These are phyloP conservation scores for Perilla frutescens DNA, from an alignment of 257 asterid species.

Conservation along the genomic window DNA sequence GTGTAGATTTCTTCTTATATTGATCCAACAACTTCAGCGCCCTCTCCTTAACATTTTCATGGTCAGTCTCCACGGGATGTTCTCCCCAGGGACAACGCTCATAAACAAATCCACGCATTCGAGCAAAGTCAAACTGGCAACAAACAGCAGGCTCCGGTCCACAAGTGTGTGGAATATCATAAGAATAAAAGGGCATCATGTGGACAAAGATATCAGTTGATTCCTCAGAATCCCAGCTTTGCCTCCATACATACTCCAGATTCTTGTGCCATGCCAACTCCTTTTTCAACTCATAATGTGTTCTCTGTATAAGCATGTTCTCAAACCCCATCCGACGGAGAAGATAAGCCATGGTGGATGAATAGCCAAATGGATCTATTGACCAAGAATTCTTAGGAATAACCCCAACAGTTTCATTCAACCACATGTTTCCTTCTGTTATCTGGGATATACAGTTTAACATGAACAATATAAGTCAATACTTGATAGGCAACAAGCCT, in stretches of 20 bases:
- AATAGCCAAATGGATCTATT: conserved; percentile 97
- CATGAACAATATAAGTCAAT: conserved; percentile 28
- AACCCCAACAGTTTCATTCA: conserved; percentile 94
- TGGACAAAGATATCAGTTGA: conserved; percentile 97
- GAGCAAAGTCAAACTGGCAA: conserved; percentile 99
- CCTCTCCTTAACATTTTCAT: conserved; percentile 90
- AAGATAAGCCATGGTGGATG: conserved; percentile 98
- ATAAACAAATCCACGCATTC: conserved; percentile 80
- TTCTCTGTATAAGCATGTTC: conserved; percentile 99
- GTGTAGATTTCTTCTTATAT: conserved; percentile 85
- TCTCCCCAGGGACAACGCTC: conserved; percentile 97
- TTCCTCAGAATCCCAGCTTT: conserved; percentile 97
- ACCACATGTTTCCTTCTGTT: conserved; percentile 96
- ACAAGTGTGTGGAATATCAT: conserved; percentile 98
- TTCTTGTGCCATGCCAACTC: conserved; percentile 80
- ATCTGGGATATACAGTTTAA: conserved; percentile 55
- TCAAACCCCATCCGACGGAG: conserved; percentile 99
- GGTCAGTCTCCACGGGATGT: conserved; percentile 89
- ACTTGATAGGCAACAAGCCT: conserved; percentile 24
- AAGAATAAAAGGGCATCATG: conserved; percentile 99
- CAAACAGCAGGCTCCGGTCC: conserved; percentile 99
- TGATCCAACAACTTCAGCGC: conserved; percentile 86
- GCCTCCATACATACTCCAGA: conserved; percentile 94
- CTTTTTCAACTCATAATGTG: conserved; percentile 96
- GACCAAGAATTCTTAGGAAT: conserved; percentile 96